phyloP scores from a whole-genome alignment of 495 filamentous ascomycete species.

The Aspergillus bertholletiae region DNA sequence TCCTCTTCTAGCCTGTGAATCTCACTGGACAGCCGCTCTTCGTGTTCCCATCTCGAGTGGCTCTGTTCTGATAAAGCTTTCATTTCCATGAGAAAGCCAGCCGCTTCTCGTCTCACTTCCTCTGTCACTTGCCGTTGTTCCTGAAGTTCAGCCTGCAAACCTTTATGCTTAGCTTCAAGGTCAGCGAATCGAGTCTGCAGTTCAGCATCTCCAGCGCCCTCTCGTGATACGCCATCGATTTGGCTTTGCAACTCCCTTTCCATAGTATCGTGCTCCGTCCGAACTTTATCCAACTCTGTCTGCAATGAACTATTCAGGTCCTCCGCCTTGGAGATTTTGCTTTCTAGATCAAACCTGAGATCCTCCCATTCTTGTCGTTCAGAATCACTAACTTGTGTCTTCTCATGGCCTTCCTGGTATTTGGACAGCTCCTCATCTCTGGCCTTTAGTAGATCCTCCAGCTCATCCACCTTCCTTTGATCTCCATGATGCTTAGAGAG shows the following conservation, averaged over 20 bases:
- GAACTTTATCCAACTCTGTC: constrained; percentile 70
- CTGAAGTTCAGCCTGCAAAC: constrained; percentile 63
- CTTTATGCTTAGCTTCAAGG: constrained; percentile 68
- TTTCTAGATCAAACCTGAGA: constrained; percentile 69
- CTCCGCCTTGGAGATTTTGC: constrained; percentile 73
- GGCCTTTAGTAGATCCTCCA: constrained; percentile 54
- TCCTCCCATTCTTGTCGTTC: constrained; percentile 71
- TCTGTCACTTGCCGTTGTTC: constrained; percentile 83
- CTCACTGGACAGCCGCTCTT: constrained; percentile 69
- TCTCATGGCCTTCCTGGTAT: constrained; percentile 34
- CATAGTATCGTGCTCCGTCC: constrained; percentile 60
- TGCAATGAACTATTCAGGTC: constrained; percentile 72
- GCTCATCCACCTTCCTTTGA: constrained; percentile 51
- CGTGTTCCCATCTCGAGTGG: constrained; percentile 72
- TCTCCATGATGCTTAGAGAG: constrained; percentile 38
- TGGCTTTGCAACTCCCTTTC: constrained; percentile 62
- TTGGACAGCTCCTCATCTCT: constrained; percentile 50
- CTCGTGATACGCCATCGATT: constrained; percentile 50
- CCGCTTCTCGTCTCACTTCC: constrained; percentile 81
- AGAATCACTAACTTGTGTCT: constrained; percentile 40
- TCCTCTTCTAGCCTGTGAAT: constrained; percentile 75
- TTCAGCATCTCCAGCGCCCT: constrained; percentile 37
- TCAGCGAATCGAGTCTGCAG: constrained; percentile 55
- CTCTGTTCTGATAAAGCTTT: constrained; percentile 75
- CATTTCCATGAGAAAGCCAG: constrained; percentile 86